Evolutionary conservation across 192 early-diverging fungal species (phyloP).

Genomic region (Entomortierella parvispora): DNA sequence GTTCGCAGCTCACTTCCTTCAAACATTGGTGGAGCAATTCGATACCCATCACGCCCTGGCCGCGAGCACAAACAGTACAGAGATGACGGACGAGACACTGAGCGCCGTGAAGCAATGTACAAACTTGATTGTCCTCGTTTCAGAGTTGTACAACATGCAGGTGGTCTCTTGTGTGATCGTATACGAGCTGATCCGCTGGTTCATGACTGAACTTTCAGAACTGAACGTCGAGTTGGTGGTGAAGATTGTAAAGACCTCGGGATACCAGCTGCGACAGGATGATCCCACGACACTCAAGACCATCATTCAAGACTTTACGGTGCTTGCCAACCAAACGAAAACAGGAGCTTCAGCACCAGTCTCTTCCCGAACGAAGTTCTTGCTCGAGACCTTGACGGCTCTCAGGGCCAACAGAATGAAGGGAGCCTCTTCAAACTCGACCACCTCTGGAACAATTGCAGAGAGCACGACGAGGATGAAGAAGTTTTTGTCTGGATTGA

Average conservation of each 20-base stretch:
- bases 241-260: constrained; percentile 79
- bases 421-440: constrained; percentile 54
- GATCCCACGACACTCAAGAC: constrained; percentile 93
- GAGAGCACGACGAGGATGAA: constrained; percentile 80
- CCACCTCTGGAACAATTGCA: constrained; percentile 60
- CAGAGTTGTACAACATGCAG: constrained; percentile 92
- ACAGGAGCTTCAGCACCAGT: constrained; percentile 37
- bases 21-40: constrained; percentile 78
- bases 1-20: constrained; percentile 82
- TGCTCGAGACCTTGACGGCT: constrained; percentile 94
- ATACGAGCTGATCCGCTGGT: constrained; percentile 84
- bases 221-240: constrained; percentile 91
- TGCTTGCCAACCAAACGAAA: constrained; percentile 44
- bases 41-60: constrained; percentile 65
- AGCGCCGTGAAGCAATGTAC: constrained; percentile 75
- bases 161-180: constrained; percentile 86
- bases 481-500: constrained; percentile 78
- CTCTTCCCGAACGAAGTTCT: constrained; percentile 83
- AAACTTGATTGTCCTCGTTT: constrained; percentile 83
- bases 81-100: constrained; percentile 54
- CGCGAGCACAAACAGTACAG: constrained; percentile 50
- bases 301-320: constrained; percentile 78
- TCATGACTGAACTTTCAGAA: constrained; percentile 79
- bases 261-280: constrained; percentile 88
- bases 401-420: constrained; percentile 94